Conservation (phyloP, 768 basidiomycete genomes). For the Cubamyces sp. region DNA sequence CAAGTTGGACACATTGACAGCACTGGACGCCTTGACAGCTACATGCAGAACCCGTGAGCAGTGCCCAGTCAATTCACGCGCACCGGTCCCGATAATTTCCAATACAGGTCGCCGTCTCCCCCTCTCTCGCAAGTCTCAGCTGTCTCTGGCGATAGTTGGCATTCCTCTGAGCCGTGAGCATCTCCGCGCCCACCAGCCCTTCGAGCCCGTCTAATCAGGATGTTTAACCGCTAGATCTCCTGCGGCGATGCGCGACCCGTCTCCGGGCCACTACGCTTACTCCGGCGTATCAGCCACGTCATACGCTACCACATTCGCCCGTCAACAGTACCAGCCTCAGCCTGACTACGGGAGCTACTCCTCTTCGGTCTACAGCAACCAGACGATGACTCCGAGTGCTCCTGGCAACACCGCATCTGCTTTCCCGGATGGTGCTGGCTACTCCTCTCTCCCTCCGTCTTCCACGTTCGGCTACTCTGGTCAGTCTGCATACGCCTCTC, state of each 20-base stretch:
- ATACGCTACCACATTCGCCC: neutral
- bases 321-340: neutral
- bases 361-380: neutral
- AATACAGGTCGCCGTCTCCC: neutral
- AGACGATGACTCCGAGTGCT: neutral
- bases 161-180: conserved; percentile 1
- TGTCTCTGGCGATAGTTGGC: neutral
- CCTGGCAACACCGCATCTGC: neutral
- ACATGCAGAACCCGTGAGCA: neutral
- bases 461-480: neutral
- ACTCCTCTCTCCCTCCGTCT: neutral
- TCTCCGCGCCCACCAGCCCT: neutral
- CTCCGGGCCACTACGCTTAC: neutral
- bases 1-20: neutral
- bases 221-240: conserved; percentile 14
- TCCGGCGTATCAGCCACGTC: neutral
- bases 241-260: neutral
- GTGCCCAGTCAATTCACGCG: neutral
- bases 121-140: neutral
- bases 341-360: neutral
- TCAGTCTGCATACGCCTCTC: neutral
- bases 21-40: neutral
- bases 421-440: neutral
- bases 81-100: neutral
- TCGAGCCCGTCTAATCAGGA: neutral